phyloP scores from a whole-genome alignment of 495 filamentous ascomycete species.

The Achaetomiella virescens region DNA sequence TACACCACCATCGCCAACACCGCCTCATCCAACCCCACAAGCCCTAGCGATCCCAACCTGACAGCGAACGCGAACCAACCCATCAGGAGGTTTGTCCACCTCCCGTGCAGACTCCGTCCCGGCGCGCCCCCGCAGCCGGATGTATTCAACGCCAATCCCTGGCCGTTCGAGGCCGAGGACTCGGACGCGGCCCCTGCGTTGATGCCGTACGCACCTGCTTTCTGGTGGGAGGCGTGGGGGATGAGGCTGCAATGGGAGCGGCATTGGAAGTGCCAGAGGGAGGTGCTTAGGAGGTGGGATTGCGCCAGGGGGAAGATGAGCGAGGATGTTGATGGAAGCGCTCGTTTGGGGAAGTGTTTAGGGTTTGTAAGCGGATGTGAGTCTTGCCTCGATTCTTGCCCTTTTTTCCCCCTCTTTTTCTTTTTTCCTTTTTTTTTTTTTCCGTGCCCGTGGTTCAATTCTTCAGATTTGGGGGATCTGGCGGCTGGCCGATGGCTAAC shows the following conservation, averaged over 20 bases:
- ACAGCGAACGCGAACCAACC: background rate
- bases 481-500: background rate
- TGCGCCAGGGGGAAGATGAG: background rate
- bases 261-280: conserved; percentile 24
- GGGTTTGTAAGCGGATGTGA: conserved; percentile 26
- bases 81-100: background rate
- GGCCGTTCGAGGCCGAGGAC: background rate
- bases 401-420: background rate
- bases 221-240: conserved; percentile 16
- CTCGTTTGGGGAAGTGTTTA: conserved; percentile 20
- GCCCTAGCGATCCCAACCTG: background rate
- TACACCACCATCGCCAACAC: conserved; percentile 9
- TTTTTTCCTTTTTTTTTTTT: background rate
- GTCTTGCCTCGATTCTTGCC: too few relatives aligned
- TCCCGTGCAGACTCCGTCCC: conserved; percentile 6
- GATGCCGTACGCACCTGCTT: too few relatives aligned
- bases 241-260: conserved; percentile 19
- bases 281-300: conserved; percentile 16
- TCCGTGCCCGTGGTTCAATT: background rate
- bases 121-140: conserved; percentile 2
- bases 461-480: background rate
- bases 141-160: conserved; percentile 5
- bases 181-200: background rate
- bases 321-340: background rate
- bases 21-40: conserved; percentile 8